These are phyloP conservation scores for Candolleomyces aberdarensis DNA, from an alignment of 768 basidiomycete genomes.

Conservation along the genomic window DNA sequence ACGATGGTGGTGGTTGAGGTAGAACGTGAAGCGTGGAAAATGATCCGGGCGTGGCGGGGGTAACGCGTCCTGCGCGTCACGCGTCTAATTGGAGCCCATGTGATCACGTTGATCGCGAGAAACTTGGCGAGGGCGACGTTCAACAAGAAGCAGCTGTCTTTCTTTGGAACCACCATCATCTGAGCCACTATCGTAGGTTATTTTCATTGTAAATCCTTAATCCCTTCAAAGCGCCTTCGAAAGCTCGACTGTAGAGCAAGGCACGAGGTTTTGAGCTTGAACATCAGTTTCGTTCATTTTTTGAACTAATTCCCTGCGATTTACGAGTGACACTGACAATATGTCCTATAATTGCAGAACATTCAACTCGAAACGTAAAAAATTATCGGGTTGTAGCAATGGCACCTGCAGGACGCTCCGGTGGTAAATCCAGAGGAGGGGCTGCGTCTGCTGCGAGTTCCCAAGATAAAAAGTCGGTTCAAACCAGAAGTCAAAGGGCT, in stretches of 20 bases:
- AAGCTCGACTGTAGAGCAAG: not conserved
- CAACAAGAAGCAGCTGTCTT: conserved; percentile 35
- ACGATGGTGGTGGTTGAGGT: too few relatives aligned
- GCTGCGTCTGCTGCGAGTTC: not conserved
- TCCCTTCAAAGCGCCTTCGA: conserved; percentile 9
- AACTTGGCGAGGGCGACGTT: conserved; percentile 15
- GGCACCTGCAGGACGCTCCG: conserved; percentile 10
- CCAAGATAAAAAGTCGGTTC: conserved; percentile 38
- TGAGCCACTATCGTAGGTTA: conserved; percentile 30
- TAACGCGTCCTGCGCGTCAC: not conserved
- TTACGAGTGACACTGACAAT: too few relatives aligned
- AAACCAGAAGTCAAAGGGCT: conserved; percentile 79
- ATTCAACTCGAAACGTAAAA: not conserved
- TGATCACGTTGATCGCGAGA: conserved; percentile 8
- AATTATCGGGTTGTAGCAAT: not conserved
- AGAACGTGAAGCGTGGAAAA: not conserved
- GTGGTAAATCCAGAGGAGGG: conserved; percentile 10
- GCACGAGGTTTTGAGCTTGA: not conserved
- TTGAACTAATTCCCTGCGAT: not conserved
- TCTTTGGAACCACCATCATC: conserved; percentile 44
- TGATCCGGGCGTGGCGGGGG: not conserved
- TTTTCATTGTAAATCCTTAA: not conserved
- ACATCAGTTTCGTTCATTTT: conserved; percentile 2
- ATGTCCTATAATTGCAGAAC: too few relatives aligned
- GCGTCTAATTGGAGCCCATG: not conserved